Evolutionary conservation across 2,329 filamentous ascomycete species (phyloP).

Genomic region (Aspergillus quadrilineatus): DNA sequence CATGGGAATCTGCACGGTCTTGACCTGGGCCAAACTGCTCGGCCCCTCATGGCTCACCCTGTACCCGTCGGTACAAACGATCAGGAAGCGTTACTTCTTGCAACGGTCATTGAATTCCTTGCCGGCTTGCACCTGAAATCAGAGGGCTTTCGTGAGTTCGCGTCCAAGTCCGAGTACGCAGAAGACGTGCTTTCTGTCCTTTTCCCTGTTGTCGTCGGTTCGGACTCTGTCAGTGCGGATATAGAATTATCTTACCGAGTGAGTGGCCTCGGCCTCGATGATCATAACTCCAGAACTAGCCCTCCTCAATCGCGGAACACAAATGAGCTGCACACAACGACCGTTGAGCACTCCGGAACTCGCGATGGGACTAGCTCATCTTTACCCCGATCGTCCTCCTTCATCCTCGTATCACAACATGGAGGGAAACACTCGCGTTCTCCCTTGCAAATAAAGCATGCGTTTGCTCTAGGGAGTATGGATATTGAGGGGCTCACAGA

Average conservation of each 20-base stretch:
- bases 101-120: slow-evolving; percentile 76
- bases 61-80: slow-evolving; percentile 35
- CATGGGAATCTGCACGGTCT: slow-evolving; percentile 47
- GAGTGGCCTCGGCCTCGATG: slow-evolving; percentile 78
- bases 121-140: slow-evolving; percentile 76
- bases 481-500: slow-evolving; percentile 52
- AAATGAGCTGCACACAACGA: slow-evolving; percentile 73
- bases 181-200: slow-evolving; percentile 75
- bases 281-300: slow-evolving; percentile 73
- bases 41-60: slow-evolving; percentile 17
- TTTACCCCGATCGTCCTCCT: slow-evolving; percentile 80
- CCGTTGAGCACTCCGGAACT: slow-evolving; percentile 52
- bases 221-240: slow-evolving; percentile 77
- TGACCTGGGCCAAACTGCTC: slow-evolving; percentile 8
- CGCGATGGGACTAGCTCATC: slow-evolving; percentile 56
- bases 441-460: slow-evolving; percentile 62
- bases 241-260: slow-evolving; percentile 83
- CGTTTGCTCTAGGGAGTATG: slow-evolving; percentile 60
- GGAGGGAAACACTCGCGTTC: slow-evolving; percentile 59
- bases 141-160: slow-evolving; percentile 76
- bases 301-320: slow-evolving; percentile 66
- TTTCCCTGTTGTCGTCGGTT: slow-evolving; percentile 84
- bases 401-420: slow-evolving; percentile 78
- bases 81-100: slow-evolving; percentile 65
- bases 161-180: slow-evolving; percentile 74